phyloP scores from a whole-genome alignment of 106 monocot species.

The Iris macrosiphon region DNA sequence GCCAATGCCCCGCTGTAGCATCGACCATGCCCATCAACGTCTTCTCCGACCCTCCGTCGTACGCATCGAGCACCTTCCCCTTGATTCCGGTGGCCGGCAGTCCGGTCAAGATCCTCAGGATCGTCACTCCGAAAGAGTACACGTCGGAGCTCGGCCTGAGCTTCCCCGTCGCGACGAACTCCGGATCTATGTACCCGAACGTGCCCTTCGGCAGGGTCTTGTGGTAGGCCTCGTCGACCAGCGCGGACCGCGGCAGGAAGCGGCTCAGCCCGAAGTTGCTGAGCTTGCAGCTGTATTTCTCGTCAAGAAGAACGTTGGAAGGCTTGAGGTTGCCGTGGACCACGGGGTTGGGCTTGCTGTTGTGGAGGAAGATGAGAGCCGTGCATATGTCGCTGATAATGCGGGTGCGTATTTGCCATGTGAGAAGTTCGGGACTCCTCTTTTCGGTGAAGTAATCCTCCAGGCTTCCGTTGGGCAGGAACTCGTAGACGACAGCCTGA shows the following conservation, averaged over 20 bases:
- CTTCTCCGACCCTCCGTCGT: not conserved
- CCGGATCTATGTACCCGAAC: slow-evolving; percentile 30
- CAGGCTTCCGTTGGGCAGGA: slow-evolving; percentile 19
- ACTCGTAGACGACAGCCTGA: slow-evolving; percentile 15
- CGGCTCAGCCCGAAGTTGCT: slow-evolving; percentile 21
- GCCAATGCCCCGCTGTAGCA: slow-evolving; percentile 29
- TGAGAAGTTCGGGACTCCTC: slow-evolving; percentile 2
- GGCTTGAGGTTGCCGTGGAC: slow-evolving; percentile 14
- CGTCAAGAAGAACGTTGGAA: slow-evolving; percentile 17
- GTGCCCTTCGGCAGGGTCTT: slow-evolving; percentile 16
- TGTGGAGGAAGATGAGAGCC: slow-evolving; percentile 13
- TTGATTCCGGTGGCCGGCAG: slow-evolving; percentile 9
- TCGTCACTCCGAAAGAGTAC: slow-evolving; percentile 27
- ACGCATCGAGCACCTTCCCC: slow-evolving; percentile 10
- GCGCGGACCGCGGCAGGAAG: not conserved
- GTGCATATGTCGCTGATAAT: slow-evolving; percentile 8
- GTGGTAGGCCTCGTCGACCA: not conserved
- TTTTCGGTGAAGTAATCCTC: not conserved
- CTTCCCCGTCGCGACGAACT: not conserved
- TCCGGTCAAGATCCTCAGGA: slow-evolving; percentile 23
- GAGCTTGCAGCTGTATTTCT: slow-evolving; percentile 14
- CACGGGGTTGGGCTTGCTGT: slow-evolving; percentile 2
- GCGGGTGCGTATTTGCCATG: slow-evolving; percentile 6
- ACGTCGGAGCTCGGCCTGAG: slow-evolving; percentile 14
- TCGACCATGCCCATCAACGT: slow-evolving; percentile 25